Percentiles rank a stretch among this genome's conserved stretches.
Conservation (phyloP, 2,329 filamentous ascomycete genomes). For the Hysterium pulicare region DNA sequence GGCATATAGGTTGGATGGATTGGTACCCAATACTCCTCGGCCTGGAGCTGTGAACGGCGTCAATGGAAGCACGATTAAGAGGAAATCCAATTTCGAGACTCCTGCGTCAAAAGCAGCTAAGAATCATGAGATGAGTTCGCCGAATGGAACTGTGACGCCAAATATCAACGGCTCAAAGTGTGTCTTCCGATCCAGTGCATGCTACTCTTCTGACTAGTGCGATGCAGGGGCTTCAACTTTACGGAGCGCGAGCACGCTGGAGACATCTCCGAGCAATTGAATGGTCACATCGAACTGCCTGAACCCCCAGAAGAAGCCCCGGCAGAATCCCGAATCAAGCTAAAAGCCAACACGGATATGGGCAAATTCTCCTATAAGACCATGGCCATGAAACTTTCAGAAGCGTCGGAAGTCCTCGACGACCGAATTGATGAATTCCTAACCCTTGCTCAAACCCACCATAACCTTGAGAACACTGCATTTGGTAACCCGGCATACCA, state of each 20-base stretch:
- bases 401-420: constrained; percentile 89
- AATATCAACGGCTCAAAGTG: constrained; percentile 41
- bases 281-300: constrained; percentile 65
- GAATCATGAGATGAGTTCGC: constrained; percentile 49
- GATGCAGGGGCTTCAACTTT: constrained; percentile 60
- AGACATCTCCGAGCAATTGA: constrained; percentile 78
- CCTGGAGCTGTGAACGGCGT: constrained; percentile 37
- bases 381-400: constrained; percentile 90
- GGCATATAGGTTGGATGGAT: constrained; percentile 43
- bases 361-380: constrained; percentile 91
- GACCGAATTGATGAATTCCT: constrained; percentile 92
- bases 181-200: constrained; percentile 13
- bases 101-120: constrained; percentile 46
- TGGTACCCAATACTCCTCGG: constrained; percentile 45
- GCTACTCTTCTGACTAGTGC: constrained; percentile 14
- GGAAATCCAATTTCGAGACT: constrained; percentile 52
- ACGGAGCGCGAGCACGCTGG: constrained; percentile 74
- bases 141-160: constrained; percentile 37
- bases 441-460: constrained; percentile 67
- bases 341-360: constrained; percentile 81
- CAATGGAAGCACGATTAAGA: constrained; percentile 49
- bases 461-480: constrained; percentile 71
- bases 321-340: constrained; percentile 72
- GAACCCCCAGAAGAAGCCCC: constrained; percentile 70
- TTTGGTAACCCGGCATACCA: constrained; percentile 87